Evolutionary conservation across 2,329 filamentous ascomycete genomes (phyloP).

Genomic region (Colletotrichum spinosum): DNA sequence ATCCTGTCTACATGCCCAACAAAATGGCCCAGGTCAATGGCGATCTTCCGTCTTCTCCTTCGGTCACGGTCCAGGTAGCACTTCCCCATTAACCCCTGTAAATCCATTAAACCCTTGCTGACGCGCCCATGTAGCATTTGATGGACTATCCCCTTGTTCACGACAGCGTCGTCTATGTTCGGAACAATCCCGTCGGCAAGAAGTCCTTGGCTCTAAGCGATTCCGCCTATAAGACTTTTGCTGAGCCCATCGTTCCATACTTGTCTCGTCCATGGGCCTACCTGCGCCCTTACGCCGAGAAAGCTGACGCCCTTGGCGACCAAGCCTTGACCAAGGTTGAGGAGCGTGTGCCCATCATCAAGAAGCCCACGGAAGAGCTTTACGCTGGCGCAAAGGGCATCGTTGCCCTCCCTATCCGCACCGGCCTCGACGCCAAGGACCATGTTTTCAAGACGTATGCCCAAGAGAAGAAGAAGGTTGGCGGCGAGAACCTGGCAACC

Average conservation of each 20-base stretch:
- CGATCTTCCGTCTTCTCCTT: conserved; percentile 58
- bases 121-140: conserved; percentile 72
- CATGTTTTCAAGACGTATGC: conserved; percentile 69
- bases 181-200: conserved; percentile 84
- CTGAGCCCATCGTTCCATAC: conserved; percentile 82
- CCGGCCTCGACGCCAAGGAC: conserved; percentile 71
- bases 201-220: conserved; percentile 83
- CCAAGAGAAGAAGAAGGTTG: conserved; percentile 71
- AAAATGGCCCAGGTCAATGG: conserved; percentile 63
- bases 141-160: conserved; percentile 85
- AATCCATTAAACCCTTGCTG: not conserved
- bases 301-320: conserved; percentile 82
- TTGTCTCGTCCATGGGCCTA: conserved; percentile 83
- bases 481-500: conserved; percentile 73
- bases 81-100: not conserved
- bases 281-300: conserved; percentile 85
- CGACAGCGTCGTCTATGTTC: conserved; percentile 82
- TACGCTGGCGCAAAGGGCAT: conserved; percentile 72
- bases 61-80: conserved; percentile 63
- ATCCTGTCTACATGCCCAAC: conserved; percentile 27
- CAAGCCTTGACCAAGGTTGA: conserved; percentile 78
- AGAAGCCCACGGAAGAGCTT: conserved; percentile 79
- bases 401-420: conserved; percentile 71
- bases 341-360: conserved; percentile 77
- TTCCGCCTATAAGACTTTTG: conserved; percentile 80